Conservation (phyloP, 2,329 filamentous ascomycete species). For the Fusarium camptoceras region DNA sequence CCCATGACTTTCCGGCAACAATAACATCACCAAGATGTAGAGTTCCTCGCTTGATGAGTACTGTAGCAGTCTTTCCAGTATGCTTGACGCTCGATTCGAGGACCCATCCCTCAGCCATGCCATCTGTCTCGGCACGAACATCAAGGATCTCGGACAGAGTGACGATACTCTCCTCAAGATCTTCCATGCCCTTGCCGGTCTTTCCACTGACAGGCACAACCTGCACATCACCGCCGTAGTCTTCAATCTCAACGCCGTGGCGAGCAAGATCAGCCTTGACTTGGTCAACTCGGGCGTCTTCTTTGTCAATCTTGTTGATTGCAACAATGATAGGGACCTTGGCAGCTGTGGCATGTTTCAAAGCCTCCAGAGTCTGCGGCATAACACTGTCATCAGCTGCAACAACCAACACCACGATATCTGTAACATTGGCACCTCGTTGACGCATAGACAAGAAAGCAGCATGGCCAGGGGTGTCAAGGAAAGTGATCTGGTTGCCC, state of each 20-base stretch:
- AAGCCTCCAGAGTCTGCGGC: slow-evolving; percentile 94
- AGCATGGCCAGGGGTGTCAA: slow-evolving; percentile 96
- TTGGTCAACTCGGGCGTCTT: slow-evolving; percentile 80
- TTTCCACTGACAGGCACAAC: slow-evolving; percentile 92
- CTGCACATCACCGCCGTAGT: slow-evolving; percentile 94
- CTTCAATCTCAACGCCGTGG: slow-evolving; percentile 90
- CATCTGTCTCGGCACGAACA: slow-evolving; percentile 81
- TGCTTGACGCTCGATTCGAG: slow-evolving; percentile 91
- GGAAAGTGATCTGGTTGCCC: slow-evolving; percentile 92
- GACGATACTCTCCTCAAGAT: slow-evolving; percentile 90
- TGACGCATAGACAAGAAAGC: slow-evolving; percentile 97
- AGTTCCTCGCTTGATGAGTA: slow-evolving; percentile 89
- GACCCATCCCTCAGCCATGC: slow-evolving; percentile 90
- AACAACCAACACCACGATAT: slow-evolving; percentile 95
- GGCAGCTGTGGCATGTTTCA: slow-evolving; percentile 89
- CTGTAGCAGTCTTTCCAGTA: slow-evolving; percentile 85
- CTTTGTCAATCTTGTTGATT: slow-evolving; percentile 96
- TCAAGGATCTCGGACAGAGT: slow-evolving; percentile 91
- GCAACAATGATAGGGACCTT: slow-evolving; percentile 97
- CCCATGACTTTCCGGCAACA: slow-evolving; percentile 89
- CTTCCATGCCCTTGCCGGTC: slow-evolving; percentile 90
- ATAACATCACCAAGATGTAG: slow-evolving; percentile 83
- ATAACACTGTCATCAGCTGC: slow-evolving; percentile 98
- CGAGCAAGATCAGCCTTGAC: slow-evolving; percentile 89
- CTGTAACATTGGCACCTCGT: slow-evolving; percentile 93